Base-by-base conservation (phyloP, 2,329 filamentous ascomycete genomes). In the Gaeumannomyces tritici region DNA sequence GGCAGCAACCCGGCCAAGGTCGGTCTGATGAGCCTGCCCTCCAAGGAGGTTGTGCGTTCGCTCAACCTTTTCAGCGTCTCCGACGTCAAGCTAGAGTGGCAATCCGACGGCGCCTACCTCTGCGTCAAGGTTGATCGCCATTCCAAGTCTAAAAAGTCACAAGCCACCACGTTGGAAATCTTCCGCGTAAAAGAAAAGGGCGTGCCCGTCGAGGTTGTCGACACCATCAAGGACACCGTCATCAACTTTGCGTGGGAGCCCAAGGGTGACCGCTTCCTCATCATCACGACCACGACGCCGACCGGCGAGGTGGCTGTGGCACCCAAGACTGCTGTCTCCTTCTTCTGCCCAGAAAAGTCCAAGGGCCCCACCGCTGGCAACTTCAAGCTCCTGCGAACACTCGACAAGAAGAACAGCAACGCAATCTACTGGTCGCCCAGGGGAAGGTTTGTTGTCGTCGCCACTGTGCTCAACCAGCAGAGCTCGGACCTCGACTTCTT, bases 181-280 rank as follows among this genome's bases (percentile, higher is more conserved):
- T 99, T 99, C 89, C 91, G 95, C 65, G 86, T 99, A 69, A 88
- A 86, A 74, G 95, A 99, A 77, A 99, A 99, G 85, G 93, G 95
- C 68, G 95, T 99, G 2, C 95, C 95, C 1, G 93, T 99, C 62
- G 95, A 99, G 76, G 95, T 98, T 63, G 92, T 99, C 61, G 95
- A 99, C 76, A 92, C 89, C 62, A 90, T 99, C 78, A 98, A 98
- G 79, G 95, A 98, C 72, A 96, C 93, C 1, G 95, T 99, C 69
- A 96, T 99, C 79, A 99, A 99, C 82, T 99, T 99, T 73, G 92
- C 95, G 12, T 99, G 95, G 95, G 95, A 99, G 74, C 95, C 95
- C 66, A 97, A 97, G 80, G 95, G 95, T 65, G 93, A 96, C 75
- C 89, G 95, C 54, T 99, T 99, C 74, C 92, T 97, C 67, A 88